Evolutionary conservation across 2,329 filamentous ascomycete genomes (phyloP).

Genomic region (Fusarium sp.): DNA sequence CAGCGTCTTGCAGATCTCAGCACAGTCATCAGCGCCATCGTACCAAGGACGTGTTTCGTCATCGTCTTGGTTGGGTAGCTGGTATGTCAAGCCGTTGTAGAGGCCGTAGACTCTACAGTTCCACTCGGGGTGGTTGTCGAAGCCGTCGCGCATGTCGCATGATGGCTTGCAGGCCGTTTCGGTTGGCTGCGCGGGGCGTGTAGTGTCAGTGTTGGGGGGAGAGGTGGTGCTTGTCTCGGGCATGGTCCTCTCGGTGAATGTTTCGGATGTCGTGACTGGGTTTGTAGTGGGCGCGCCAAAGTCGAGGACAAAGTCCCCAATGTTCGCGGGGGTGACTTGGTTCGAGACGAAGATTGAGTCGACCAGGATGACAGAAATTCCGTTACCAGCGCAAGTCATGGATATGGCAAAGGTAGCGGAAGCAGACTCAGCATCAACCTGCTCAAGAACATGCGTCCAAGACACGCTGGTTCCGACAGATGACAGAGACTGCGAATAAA

Average conservation of each 20-base stretch:
- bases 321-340: slow-evolving; percentile 17
- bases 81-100: not conserved
- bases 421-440: not conserved
- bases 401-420: slow-evolving; percentile 9
- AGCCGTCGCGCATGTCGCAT: not conserved
- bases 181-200: not conserved
- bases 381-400: not conserved
- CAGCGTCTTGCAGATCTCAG: not conserved
- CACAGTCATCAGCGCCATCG: not conserved
- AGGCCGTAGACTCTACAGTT: not conserved
- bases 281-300: not conserved
- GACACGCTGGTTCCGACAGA: not conserved
- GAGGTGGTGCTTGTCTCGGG: not conserved
- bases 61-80: not conserved
- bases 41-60: not conserved
- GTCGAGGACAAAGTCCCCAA: slow-evolving; percentile 6
- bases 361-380: not conserved
- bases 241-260: not conserved
- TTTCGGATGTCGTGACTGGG: not conserved
- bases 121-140: too few relatives aligned
- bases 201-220: not conserved
- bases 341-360: slow-evolving; percentile 27
- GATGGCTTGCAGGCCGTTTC: not conserved
- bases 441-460: slow-evolving; percentile 6
- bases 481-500: not conserved